Conservation (phyloP, 2,329 filamentous ascomycete species). For the Anisogramma anomala region DNA sequence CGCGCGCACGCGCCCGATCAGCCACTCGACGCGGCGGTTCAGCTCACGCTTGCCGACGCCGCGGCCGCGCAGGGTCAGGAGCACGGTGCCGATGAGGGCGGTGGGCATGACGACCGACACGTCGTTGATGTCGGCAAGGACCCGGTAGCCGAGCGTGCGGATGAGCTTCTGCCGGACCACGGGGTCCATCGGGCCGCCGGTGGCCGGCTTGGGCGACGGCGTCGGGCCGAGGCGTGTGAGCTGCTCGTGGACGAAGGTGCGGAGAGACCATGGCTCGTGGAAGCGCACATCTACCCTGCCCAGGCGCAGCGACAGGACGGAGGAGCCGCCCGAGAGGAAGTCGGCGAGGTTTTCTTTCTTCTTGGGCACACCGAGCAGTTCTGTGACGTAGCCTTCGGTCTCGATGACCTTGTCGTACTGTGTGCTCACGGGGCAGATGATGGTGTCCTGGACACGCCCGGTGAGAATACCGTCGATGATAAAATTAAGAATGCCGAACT, state of each 20-base stretch:
- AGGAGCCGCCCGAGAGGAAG: slow-evolving; percentile 75
- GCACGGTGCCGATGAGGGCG: slow-evolving; percentile 83
- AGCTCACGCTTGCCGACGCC: slow-evolving; percentile 84
- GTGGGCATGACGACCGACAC: slow-evolving; percentile 98
- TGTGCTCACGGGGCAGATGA: slow-evolving; percentile 90
- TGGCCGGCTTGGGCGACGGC: slow-evolving; percentile 35
- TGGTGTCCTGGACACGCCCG: slow-evolving; percentile 76
- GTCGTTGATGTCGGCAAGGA: slow-evolving; percentile 86
- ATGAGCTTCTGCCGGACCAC: slow-evolving; percentile 60
- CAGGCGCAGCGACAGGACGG: slow-evolving; percentile 75
- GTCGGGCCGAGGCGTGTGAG: slow-evolving; percentile 44
- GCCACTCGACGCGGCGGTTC: slow-evolving; percentile 79
- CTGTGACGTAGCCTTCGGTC: slow-evolving; percentile 90
- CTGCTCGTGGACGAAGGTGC: slow-evolving; percentile 70
- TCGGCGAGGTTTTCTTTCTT: slow-evolving; percentile 87
- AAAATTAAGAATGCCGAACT: slow-evolving; percentile 90
- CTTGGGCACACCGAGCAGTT: slow-evolving; percentile 87
- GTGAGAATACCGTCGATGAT: slow-evolving; percentile 83
- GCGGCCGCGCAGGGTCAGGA: slow-evolving; percentile 80
- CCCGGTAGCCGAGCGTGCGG: slow-evolving; percentile 80
- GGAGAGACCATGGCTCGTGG: slow-evolving; percentile 88
- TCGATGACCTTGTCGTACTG: slow-evolving; percentile 99
- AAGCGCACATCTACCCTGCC: slow-evolving; percentile 92
- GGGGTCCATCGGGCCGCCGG: slow-evolving; percentile 34
- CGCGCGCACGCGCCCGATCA: slow-evolving; percentile 65